Base-by-base conservation (phyloP, 163 green algal genomes). In the Scenedesmus sp. region DNA sequence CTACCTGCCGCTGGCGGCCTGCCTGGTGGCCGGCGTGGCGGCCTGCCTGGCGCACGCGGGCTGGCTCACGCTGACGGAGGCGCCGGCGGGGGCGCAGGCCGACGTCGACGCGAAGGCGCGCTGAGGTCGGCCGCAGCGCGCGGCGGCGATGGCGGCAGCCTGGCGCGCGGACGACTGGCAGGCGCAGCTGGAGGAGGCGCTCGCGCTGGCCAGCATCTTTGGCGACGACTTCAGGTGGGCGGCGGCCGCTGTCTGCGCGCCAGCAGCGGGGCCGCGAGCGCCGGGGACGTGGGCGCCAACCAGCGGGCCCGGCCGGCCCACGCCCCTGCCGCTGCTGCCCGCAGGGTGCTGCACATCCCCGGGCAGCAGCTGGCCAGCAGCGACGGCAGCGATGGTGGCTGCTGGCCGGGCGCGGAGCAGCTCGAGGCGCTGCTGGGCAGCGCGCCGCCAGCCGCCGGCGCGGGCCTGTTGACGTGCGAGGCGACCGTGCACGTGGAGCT, bases 101-200 rank as follows among this genome's bases (percentile, higher is more conserved):
- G n/a, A n/a, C n/a, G n/a, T n/a, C n/a, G n/a, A n/a, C n/a, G n/a
- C n/a, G n/a, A n/a, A n/a, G n/a, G n/a, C n/a, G n/a, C n/a, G n/a
- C n/a, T n/a, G n/a, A n/a, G n/a, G n/a, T n/a, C 20, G 4, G 50
- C 50, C 4, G 17, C 18, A 57, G 50, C 18, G 4, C 11, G 18
- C 50, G 18, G 50, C 50, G 50, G 50, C 50, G 50, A 13, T 22
- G 13, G 54, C 22, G 11, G 50, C 50, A 10, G 10, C 39, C 6
- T 47, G 39, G 39, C 39, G 39, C 7, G 39, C 39, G 39, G 86
- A 90, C 9, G 78, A 88, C 69, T 94, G 89, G 89, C 67, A 87
- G 75, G 28, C 75, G 31, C 81, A 90, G 67, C 33, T 92, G 34
- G 89, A 94, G 36, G 89, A 94, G 73, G 60, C 93, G 54, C 48